Conservation (phyloP, 1,284 basidiomycete species). For the Termitomyces sp. region DNA sequence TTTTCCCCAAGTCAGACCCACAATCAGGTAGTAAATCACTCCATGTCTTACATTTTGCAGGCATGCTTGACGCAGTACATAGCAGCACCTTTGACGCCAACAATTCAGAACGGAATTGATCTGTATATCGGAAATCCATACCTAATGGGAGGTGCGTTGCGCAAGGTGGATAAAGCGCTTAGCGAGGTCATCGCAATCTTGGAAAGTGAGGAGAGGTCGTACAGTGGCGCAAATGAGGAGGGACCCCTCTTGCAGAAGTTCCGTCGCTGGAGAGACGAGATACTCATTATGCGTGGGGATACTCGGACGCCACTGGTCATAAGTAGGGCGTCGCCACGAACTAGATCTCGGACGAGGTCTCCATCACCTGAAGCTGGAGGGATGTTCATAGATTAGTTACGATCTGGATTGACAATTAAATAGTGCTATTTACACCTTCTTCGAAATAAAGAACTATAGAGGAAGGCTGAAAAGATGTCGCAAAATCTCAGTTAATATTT, state of each 20-base stretch:
- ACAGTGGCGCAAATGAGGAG: conserved; percentile 27
- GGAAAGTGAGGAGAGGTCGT: conserved; percentile 31
- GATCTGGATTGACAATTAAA: neutral
- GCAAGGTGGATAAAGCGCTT: conserved; percentile 35
- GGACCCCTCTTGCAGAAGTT: conserved; percentile 32
- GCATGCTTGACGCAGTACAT: neutral
- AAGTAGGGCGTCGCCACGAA: conserved; percentile 7
- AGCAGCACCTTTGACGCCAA: conserved; percentile 14
- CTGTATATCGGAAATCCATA: conserved; percentile 36
- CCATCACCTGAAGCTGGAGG: conserved; percentile 22
- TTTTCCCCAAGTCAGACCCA: conserved; percentile 31
- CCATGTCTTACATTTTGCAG: neutral
- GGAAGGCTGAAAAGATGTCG: neutral
- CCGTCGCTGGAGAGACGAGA: conserved; percentile 32
- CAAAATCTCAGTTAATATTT: neutral
- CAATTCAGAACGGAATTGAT: conserved; percentile 18
- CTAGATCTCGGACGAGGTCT: conserved; percentile 10
- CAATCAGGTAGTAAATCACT: conserved; percentile 18
- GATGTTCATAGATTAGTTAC: conserved; percentile 27
- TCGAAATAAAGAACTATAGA: neutral
- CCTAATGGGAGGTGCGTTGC: conserved; percentile 33
- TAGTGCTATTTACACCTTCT: neutral
- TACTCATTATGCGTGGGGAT: conserved; percentile 29
- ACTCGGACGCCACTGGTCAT: conserved; percentile 12
- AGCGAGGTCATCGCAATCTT: conserved; percentile 35